Evolutionary conservation across 345 rosid genomes (phyloP), one percentile per base, ranked within the genome.

Genomic region (Salix arbutifolia): DNA sequence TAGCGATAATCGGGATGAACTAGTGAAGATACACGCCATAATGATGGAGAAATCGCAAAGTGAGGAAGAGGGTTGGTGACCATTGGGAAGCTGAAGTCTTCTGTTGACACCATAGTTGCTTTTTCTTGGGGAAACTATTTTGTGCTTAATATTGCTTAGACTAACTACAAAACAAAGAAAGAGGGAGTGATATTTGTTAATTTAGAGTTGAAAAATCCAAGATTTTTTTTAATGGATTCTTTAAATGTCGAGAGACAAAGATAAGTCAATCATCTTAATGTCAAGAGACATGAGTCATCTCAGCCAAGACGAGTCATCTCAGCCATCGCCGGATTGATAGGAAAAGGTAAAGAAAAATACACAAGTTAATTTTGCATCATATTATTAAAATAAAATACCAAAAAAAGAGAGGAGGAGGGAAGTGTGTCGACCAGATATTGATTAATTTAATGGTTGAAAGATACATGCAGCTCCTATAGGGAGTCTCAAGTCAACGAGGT

Each of bases 71-170:
- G 73, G 53, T 73, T 65, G 38, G n/a, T 72, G 58, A 82, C 78
- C 64, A 52, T 80, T 8, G 89, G 87, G 69, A 86, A 84, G 79
- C 85, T 84, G 67, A 86, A 86, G 53, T 84, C 85, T 38, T 84
- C 87, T 0, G 50, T 3, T 12, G 81, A 28, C 14, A 77, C 76
- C 84, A 84, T 78, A 7, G 23, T 17, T 6, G 10, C 28, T 30
- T 11, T 11, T 18, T 6, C 37, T 13, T 38, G 23, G 28, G 17
- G 26, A 40, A 1, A n/a, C n/a, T 21, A 37, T 70, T 44, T 2
- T 40, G 12, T 40, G 44, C 44, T 40, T 9, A 10, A 26, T 28
- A 38, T 11, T 17, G 26, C 48, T 21, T 1, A 50, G 3, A 9
- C 35, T 25, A 44, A 2, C 35, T 25, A 25, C 17, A 2, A 44